Conservation (phyloP, 805 yeast genomes). For the Monosporozyma solicola region DNA sequence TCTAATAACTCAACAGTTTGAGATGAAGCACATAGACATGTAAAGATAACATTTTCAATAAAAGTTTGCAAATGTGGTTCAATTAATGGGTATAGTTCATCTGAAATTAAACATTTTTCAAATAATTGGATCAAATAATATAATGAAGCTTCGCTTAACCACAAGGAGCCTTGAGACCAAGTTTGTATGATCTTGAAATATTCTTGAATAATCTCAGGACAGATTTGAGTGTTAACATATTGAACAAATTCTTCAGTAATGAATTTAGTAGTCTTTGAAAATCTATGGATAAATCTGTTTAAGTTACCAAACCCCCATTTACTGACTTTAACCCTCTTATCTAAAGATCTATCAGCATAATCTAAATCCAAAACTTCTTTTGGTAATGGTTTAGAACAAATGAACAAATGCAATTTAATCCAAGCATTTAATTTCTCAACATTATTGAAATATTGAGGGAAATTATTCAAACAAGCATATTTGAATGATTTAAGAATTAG, state of each 20-base stretch:
- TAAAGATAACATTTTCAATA: slow-evolving; percentile 62
- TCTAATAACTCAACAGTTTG: slow-evolving; percentile 64
- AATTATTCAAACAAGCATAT: slow-evolving; percentile 48
- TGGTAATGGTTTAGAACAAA: slow-evolving; percentile 50
- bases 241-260: slow-evolving; percentile 43
- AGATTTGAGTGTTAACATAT: slow-evolving; percentile 45
- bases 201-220: slow-evolving; percentile 62
- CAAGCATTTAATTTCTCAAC: slow-evolving; percentile 39
- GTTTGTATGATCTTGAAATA: slow-evolving; percentile 41
- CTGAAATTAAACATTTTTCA: slow-evolving; percentile 49
- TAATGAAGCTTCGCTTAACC: slow-evolving; percentile 61
- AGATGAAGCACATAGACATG: slow-evolving; percentile 60
- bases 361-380: slow-evolving; percentile 40
- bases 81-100: slow-evolving; percentile 52
- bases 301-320: slow-evolving; percentile 88
- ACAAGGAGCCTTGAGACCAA: slow-evolving; percentile 35
- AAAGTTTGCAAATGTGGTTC: slow-evolving; percentile 58
- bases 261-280: slow-evolving; percentile 37
- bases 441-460: slow-evolving; percentile 43
- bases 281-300: slow-evolving; percentile 59
- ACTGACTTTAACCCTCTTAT: slow-evolving; percentile 55
- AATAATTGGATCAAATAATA: slow-evolving; percentile 59
- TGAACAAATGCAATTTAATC: slow-evolving; percentile 57
- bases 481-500: slow-evolving; percentile 58
- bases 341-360: slow-evolving; percentile 39